These are phyloP conservation scores for Ceratobasidium sp. DNA, from an alignment of 1,284 basidiomycete species.

Conservation along the genomic window DNA sequence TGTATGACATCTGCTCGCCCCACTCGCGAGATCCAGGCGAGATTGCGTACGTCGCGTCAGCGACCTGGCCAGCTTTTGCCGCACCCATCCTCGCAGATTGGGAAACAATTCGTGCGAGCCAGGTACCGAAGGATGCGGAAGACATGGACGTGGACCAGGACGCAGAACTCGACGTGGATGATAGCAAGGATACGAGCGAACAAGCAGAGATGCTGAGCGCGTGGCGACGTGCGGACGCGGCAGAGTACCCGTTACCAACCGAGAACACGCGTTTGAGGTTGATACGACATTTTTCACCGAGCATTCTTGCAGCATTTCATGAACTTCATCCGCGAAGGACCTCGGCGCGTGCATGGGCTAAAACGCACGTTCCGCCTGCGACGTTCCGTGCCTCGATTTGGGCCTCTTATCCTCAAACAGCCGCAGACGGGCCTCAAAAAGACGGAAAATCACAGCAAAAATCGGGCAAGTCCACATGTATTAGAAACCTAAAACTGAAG, in stretches of 20 bases:
- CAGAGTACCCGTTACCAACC: slow-evolving; percentile 55
- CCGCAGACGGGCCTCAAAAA: not conserved
- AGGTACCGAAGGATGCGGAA: slow-evolving; percentile 8
- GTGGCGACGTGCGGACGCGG: slow-evolving; percentile 48
- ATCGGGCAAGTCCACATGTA: not conserved
- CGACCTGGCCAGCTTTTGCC: slow-evolving; percentile 82
- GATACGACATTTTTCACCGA: slow-evolving; percentile 66
- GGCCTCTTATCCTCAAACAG: slow-evolving; percentile 27
- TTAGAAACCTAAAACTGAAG: not conserved
- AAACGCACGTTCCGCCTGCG: slow-evolving; percentile 57
- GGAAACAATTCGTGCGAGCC: slow-evolving; percentile 39
- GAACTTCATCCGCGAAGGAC: slow-evolving; percentile 71
- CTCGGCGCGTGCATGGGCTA: slow-evolving; percentile 69
- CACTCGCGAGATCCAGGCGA: slow-evolving; percentile 76
- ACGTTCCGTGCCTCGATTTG: slow-evolving; percentile 32
- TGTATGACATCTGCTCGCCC: slow-evolving; percentile 71
- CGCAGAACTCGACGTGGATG: slow-evolving; percentile 31
- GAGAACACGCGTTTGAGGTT: slow-evolving; percentile 72
- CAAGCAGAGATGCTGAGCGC: slow-evolving; percentile 34
- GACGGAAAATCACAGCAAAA: not conserved
- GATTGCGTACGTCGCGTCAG: slow-evolving; percentile 77
- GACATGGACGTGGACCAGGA: slow-evolving; percentile 40
- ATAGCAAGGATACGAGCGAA: not conserved
- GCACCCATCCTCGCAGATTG: slow-evolving; percentile 71
- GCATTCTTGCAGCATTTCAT: slow-evolving; percentile 69